A percentile compares a stretch with the other conserved stretches of the same genome.
Evolutionary conservation across 176 grass and related monocot genomes (phyloP).

Genomic region (Oropetium thomaeum): DNA sequence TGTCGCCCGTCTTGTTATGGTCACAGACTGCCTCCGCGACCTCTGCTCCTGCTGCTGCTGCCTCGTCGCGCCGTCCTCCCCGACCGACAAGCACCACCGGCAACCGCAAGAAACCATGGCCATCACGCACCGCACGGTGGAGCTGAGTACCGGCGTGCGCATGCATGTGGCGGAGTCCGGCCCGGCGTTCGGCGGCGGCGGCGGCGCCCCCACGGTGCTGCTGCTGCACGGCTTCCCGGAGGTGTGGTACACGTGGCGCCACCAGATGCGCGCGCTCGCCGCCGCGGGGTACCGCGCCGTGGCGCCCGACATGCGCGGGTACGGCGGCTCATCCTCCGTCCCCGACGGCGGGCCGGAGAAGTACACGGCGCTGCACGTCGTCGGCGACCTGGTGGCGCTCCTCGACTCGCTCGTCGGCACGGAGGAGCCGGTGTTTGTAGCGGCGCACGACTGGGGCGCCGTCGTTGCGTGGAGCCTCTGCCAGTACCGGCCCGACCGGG

Average conservation of each 20-base stretch:
- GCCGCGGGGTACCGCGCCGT: slow-evolving; percentile 38
- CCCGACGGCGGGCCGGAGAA: neutral
- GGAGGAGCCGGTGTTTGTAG: slow-evolving; percentile 47
- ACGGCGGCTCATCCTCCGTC: slow-evolving; percentile 32
- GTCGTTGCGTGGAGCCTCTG: slow-evolving; percentile 52
- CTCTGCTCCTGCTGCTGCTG: neutral
- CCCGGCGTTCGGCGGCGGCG: too few relatives aligned
- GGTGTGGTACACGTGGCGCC: slow-evolving; percentile 56
- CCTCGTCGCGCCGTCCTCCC: neutral
- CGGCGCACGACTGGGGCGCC: slow-evolving; percentile 66
- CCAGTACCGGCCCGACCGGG: slow-evolving; percentile 54
- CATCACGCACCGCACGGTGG: slow-evolving; percentile 51
- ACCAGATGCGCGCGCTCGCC: slow-evolving; percentile 47
- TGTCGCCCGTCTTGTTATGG: neutral
- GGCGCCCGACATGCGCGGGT: slow-evolving; percentile 38
- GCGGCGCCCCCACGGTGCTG: slow-evolving; percentile 25
- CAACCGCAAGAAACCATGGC: neutral
- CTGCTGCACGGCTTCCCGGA: slow-evolving; percentile 55
- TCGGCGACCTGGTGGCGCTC: slow-evolving; percentile 40
- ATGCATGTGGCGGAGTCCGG: slow-evolving; percentile 49
- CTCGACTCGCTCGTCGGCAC: slow-evolving; percentile 1
- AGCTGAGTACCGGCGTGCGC: slow-evolving; percentile 31
- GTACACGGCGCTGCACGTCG: slow-evolving; percentile 33
- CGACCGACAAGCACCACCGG: neutral
- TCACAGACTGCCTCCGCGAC: neutral